phyloP scores from a whole-genome alignment of 2,329 filamentous ascomycete genomes.

The Aspergillus transmontanensis region DNA sequence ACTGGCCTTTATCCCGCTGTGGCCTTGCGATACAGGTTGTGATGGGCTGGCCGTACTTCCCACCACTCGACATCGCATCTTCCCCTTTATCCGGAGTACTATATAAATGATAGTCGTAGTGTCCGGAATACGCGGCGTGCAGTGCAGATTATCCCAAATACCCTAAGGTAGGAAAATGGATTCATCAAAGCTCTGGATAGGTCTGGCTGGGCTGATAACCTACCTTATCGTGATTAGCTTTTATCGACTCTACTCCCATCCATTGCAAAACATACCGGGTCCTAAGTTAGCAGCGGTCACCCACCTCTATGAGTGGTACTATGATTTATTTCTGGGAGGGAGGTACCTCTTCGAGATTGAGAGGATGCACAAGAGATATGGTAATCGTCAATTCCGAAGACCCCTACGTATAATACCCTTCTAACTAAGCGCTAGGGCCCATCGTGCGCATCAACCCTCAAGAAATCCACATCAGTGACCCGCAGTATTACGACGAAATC shows the following conservation, averaged over 20 bases:
- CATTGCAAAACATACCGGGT: slow-evolving; percentile 34
- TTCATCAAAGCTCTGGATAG: not conserved
- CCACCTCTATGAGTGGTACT: slow-evolving; percentile 33
- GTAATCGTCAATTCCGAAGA: slow-evolving; percentile 3
- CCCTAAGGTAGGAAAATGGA: not conserved
- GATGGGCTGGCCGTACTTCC: no score
- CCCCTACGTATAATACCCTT: no score
- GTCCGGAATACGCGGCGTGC: no score
- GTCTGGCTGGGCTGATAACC: not conserved
- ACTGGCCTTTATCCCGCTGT: no score
- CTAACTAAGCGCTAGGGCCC: slow-evolving; percentile 24
- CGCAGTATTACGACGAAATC: slow-evolving; percentile 36
- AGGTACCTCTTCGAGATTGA: slow-evolving; percentile 27
- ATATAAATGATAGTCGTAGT: no score
- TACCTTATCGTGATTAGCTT: slow-evolving; percentile 3
- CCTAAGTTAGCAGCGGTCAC: slow-evolving; percentile 34
- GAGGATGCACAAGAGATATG: slow-evolving; percentile 30
- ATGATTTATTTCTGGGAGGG: slow-evolving; percentile 26
- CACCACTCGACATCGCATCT: no score
- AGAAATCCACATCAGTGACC: slow-evolving; percentile 42
- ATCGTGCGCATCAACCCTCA: slow-evolving; percentile 41
- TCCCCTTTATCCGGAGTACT: no score
- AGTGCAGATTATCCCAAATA: no score
- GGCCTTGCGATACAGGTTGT: no score
- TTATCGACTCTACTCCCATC: slow-evolving; percentile 34